Percentiles rank a stretch among this genome's conserved stretches.
phyloP scores from a whole-genome alignment of 129 eudicot genomes.

The Apium graveolens region DNA sequence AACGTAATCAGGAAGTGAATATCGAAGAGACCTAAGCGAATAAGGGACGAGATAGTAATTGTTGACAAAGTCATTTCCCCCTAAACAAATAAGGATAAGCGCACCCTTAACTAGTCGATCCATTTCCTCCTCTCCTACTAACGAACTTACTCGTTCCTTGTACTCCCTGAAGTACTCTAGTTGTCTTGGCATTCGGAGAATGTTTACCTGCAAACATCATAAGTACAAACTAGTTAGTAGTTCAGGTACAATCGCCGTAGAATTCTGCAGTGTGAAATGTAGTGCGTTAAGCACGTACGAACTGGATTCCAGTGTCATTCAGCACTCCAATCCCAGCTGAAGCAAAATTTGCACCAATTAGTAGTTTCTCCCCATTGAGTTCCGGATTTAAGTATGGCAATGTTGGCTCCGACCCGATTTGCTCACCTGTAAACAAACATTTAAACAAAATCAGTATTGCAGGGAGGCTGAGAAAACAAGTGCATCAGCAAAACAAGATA shows the following conservation, averaged over 20 bases:
- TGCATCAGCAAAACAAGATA: background rate
- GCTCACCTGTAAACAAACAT: constrained; percentile 29
- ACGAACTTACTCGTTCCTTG: background rate
- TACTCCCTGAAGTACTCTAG: background rate
- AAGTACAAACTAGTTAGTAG: background rate
- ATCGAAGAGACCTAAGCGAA: background rate
- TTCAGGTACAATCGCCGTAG: background rate
- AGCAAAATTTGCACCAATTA: constrained; percentile 68
- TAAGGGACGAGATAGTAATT: background rate
- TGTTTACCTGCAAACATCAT: constrained; percentile 1
- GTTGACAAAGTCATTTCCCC: constrained; percentile 4
- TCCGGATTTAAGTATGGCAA: constrained; percentile 49
- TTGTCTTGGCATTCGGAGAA: background rate
- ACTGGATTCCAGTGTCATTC: constrained; percentile 59
- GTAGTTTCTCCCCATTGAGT: constrained; percentile 38
- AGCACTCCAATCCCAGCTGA: constrained; percentile 60
- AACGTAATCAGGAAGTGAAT: background rate
- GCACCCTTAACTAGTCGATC: background rate
- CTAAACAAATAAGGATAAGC: background rate
- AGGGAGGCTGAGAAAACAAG: background rate
- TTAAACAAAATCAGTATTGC: background rate
- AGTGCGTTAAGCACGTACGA: constrained; percentile 26
- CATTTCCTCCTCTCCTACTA: background rate
- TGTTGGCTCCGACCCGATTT: constrained; percentile 43
- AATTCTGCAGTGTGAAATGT: background rate